Base-by-base conservation (phyloP, 371 early-diverging fungal species). In the Mortierella sp. region DNA sequence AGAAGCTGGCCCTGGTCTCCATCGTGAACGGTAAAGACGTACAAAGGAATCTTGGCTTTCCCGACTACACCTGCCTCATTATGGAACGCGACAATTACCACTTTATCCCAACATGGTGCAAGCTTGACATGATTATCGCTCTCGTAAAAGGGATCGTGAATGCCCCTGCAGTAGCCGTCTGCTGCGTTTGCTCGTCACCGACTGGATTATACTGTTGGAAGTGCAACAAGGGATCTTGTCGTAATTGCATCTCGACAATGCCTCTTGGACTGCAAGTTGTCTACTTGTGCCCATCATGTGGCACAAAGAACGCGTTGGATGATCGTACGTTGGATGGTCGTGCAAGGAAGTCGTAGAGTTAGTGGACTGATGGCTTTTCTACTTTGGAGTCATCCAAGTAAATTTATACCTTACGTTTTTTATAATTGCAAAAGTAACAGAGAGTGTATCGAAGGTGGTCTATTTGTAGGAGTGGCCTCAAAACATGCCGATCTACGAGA, bases 61-160 rank as follows among this genome's bases (percentile, higher is more conserved):
- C 44, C 24, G 27, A 75, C 54, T 38, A 46, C 21, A 29, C 76
- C 14, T 70, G 70, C 46, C 76, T 76, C 71, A 71, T 76, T 51
- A 32, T 76, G 51, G 76, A 76, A 44, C 76, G 76, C 55, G 76
- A 76, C 71, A 76, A 76, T 32, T 76, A 76, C 71, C 6, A 41
- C 54, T 71, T 56, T 55, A 18, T 79, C 29, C 80, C 75, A 27
- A 12, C 29, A 56, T 56, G 56, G 56, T 27, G 56, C 56, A 21
- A 10, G 12, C 27, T 56, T 0, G 56, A 56, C 11, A 56, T 12
- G 56, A 56, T 56, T 56, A 0, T 0, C 12, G 10, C 56, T 29
- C 3, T 56, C 56, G 2, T 56, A 27, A n/a, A 56, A 27, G 7
- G 1, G 27, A 56, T 56, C 29, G 3, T 12, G 27, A 2, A 56